Evolutionary conservation across 169 alveolate genomes (phyloP).

Genomic region (Plasmodium coatneyi): DNA sequence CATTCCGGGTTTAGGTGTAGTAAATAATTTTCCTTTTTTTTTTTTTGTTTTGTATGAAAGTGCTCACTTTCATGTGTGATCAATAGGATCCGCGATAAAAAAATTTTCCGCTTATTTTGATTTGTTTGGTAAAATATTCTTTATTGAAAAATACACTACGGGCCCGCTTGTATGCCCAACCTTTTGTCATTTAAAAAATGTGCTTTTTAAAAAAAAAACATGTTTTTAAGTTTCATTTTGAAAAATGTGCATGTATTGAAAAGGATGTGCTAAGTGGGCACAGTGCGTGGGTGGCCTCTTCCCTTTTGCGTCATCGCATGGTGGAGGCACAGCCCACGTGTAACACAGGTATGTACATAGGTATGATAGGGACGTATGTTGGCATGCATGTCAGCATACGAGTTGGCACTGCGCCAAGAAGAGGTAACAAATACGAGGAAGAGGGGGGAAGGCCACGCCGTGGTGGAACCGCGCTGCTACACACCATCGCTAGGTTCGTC

Average conservation of each 20-base stretch:
- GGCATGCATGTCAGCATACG: not conserved
- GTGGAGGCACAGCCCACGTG: not conserved
- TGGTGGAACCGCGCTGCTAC: no score
- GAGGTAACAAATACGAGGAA: not conserved
- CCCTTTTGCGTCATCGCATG: slow-evolving; percentile 4
- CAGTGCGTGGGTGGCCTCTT: not conserved
- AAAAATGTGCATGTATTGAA: not conserved
- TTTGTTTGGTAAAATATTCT: no score
- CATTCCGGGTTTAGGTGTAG: no score
- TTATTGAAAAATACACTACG: not conserved
- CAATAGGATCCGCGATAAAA: no score
- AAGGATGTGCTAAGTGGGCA: not conserved
- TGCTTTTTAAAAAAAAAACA: not conserved
- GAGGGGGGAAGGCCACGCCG: not conserved
- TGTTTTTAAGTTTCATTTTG: not conserved
- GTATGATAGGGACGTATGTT: not conserved
- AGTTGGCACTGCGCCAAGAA: not conserved
- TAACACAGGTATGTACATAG: not conserved
- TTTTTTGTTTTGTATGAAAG: no score
- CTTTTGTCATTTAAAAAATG: not conserved
- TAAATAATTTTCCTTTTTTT: no score
- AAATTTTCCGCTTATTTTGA: no score
- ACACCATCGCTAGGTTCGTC: no score
- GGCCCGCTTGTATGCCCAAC: not conserved
- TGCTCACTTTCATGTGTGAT: no score